These are phyloP conservation scores for Coniochaeta prunicola DNA, from an alignment of 2,329 filamentous ascomycete species.

Conservation along the genomic window DNA sequence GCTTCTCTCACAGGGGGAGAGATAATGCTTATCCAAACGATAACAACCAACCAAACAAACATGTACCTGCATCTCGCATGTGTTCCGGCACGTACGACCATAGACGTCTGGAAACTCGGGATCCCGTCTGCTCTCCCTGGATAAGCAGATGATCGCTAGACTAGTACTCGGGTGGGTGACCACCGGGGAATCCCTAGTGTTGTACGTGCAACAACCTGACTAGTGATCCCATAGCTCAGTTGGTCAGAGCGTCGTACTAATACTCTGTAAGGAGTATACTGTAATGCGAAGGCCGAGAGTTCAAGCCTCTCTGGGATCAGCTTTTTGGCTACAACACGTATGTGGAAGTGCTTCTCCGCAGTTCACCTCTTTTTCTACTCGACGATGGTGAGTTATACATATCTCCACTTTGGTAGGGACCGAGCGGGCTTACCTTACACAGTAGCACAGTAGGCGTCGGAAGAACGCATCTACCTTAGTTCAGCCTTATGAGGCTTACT, in stretches of 20 bases:
- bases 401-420: too few relatives aligned
- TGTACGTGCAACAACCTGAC: background rate
- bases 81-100: background rate
- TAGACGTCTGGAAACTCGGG: background rate
- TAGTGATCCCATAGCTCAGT: background rate
- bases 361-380: too few relatives aligned
- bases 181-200: background rate
- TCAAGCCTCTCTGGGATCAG: background rate
- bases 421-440: too few relatives aligned
- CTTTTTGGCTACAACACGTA: background rate
- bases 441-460: too few relatives aligned
- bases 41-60: background rate
- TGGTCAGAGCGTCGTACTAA: background rate
- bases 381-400: too few relatives aligned
- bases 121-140: background rate
- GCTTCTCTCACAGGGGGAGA: background rate
- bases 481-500: too few relatives aligned
- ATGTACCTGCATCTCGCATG: background rate
- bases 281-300: background rate
- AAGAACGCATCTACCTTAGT: too few relatives aligned
- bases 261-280: background rate
- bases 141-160: background rate
- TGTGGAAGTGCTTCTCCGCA: too few relatives aligned
- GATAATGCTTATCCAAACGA: background rate
- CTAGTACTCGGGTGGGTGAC: background rate